A percentile compares a stretch with the other conserved stretches of the same genome.
These are phyloP conservation scores for Astrothelium subdiscretum DNA, from an alignment of 495 filamentous ascomycete species.

Conservation along the genomic window DNA sequence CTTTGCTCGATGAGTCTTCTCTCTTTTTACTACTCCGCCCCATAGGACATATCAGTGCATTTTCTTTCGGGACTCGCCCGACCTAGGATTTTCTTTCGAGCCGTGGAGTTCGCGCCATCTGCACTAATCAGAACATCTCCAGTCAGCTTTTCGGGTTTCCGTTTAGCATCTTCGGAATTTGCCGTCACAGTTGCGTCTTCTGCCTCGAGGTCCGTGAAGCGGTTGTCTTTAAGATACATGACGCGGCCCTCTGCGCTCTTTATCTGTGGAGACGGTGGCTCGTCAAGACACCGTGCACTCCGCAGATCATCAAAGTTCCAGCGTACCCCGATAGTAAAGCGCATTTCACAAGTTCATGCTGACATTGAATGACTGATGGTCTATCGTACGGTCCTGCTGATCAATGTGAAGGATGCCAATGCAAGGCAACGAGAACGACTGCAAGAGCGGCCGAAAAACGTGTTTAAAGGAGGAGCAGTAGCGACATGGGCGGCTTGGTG, in stretches of 20 bases:
- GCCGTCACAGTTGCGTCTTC: conserved; percentile 6
- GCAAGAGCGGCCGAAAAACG: conserved; percentile 12
- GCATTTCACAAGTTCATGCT: conserved; percentile 42
- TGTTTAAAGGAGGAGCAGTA: conserved; percentile 9
- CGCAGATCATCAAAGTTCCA: conserved; percentile 42
- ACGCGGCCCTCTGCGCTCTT: conserved; percentile 26
- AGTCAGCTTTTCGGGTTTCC: conserved; percentile 20
- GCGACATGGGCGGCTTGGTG: conserved; percentile 22
- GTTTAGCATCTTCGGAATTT: neutral
- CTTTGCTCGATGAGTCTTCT: neutral
- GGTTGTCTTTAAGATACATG: conserved; percentile 33
- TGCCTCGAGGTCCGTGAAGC: conserved; percentile 34
- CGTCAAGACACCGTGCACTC: conserved; percentile 31
- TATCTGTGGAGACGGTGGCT: conserved; percentile 10
- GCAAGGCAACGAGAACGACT: conserved; percentile 12
- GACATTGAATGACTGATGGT: conserved; percentile 24
- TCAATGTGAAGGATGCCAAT: conserved; percentile 28
- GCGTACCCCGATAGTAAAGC: conserved; percentile 39
- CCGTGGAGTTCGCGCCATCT: conserved; percentile 42
- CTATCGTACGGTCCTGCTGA: conserved; percentile 26
- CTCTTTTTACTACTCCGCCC: conserved; percentile 34
- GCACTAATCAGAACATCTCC: conserved; percentile 42
- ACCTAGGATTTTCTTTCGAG: conserved; percentile 26
- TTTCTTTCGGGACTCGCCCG: conserved; percentile 34
- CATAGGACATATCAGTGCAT: conserved; percentile 44